Conservation (phyloP, 2,329 filamentous ascomycete genomes). For the Trichophyton verrucosum region DNA sequence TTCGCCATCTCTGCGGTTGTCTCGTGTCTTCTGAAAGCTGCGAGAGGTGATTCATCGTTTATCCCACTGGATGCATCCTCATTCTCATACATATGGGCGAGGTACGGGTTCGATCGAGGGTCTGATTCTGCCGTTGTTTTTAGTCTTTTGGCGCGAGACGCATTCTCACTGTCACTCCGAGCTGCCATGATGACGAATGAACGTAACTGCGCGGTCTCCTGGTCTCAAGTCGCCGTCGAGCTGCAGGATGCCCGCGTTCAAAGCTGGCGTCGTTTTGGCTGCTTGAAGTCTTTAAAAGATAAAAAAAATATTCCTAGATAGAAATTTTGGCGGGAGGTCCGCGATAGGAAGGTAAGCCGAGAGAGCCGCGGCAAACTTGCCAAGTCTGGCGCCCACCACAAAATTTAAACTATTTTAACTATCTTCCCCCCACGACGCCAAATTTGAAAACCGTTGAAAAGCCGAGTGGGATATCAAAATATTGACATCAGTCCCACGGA, state of each 20-base stretch:
- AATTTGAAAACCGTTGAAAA: neutral
- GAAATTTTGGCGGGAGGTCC: neutral
- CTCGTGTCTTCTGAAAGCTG: constrained; percentile 57
- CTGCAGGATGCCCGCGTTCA: neutral
- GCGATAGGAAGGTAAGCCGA: constrained; percentile 22
- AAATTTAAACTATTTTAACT: neutral
- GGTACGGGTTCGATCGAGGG: constrained; percentile 65
- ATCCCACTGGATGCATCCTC: constrained; percentile 26
- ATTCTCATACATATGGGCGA: constrained; percentile 71
- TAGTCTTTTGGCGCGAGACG: constrained; percentile 42
- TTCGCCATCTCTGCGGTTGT: constrained; percentile 67
- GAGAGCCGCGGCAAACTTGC: neutral
- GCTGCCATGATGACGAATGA: neutral
- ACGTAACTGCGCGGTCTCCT: neutral
- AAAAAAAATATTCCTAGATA: neutral
- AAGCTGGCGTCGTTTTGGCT: neutral
- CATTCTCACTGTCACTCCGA: constrained; percentile 35
- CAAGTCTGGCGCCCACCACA: neutral
- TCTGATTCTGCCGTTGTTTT: constrained; percentile 41
- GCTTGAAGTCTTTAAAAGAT: neutral
- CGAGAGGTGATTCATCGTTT: constrained; percentile 40
- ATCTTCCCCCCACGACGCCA: neutral
- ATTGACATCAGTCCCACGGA: neutral
- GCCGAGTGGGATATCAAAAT: neutral
- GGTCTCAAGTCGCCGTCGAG: neutral